Evolutionary conservation across 805 yeast genomes (phyloP), one percentile per base, ranked within the genome.

Genomic region (Starmerella cellae): DNA sequence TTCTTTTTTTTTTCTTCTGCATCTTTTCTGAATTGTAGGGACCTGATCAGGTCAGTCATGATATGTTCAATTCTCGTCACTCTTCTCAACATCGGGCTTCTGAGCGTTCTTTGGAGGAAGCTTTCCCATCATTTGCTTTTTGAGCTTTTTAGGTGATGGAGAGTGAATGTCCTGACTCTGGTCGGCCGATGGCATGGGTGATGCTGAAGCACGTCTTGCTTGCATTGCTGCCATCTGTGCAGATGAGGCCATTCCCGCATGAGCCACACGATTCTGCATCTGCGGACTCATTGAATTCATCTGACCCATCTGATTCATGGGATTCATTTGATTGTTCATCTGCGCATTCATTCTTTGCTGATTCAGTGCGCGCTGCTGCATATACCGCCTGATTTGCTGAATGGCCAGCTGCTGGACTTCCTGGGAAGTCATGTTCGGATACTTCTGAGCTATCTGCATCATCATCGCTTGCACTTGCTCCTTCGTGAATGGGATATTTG

Each of bases 321-420:
- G 30, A 20, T 9, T 20, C 35, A 38, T 38, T 17, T 21, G 26
- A 3, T 19, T 23, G 16, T 33, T 6, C 26, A 5, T 17, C 4
- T 13, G 24, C 8, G 13, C 18, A 6, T 5, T 22, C 29, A 27
- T 42, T 22, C 28, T 27, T 24, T 31, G 20, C 26, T 47, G 44
- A 18, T 39, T 30, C 33, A 20, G 21, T 16, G 42, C 37, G 13
- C 35, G 45, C 24, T 27, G 38, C 24, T 53, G 55, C 34, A 53
- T 41, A 27, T 44, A 53, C 16, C 53, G 42, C 39, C 50, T 47
- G 18, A 54, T 43, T 5, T 52, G 49, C 39, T 46, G 50, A 6
- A 42, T 20, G 3, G 57, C 57, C 11, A 45, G 38, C 17, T 44
- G 51, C 36, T 50, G 54, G 9, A 55, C 53, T 36, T 55, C 55